Conservation (phyloP, 306 rosid genomes). For the Herpetospermum pedunculosum region DNA sequence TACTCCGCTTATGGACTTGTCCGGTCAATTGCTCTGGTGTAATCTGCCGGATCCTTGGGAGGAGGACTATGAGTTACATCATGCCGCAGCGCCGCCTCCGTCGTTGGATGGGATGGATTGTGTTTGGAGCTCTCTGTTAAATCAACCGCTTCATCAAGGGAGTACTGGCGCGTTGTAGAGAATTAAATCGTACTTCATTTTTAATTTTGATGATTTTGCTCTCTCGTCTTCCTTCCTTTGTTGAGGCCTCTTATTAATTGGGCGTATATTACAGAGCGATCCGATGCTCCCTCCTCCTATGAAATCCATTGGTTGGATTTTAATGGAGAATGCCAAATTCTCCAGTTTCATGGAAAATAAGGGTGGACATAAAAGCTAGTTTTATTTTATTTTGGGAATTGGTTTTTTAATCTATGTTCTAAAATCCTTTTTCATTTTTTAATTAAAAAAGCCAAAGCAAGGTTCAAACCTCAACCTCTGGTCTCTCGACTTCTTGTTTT, state of each 20-base stretch:
- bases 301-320: not conserved
- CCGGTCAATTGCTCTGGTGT: conserved; percentile 22
- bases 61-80: conserved; percentile 23
- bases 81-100: conserved; percentile 8
- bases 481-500: no score
- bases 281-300: not conserved
- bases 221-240: not conserved
- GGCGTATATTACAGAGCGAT: not conserved
- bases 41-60: conserved; percentile 22
- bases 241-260: not conserved
- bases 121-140: conserved; percentile 36
- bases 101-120: conserved; percentile 40
- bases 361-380: not conserved
- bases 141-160: conserved; percentile 25
- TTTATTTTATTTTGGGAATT: no score
- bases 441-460: no score
- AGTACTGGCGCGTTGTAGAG: conserved; percentile 10
- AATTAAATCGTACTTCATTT: not conserved
- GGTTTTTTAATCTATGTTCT: no score
- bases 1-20: conserved; percentile 17
- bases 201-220: not conserved
- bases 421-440: no score
- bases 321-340: no score
- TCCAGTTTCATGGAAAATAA: not conserved
- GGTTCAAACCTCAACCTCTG: no score